Conservation (phyloP, 1,139 yeast genomes). For the Yamadazyma sp. region DNA sequence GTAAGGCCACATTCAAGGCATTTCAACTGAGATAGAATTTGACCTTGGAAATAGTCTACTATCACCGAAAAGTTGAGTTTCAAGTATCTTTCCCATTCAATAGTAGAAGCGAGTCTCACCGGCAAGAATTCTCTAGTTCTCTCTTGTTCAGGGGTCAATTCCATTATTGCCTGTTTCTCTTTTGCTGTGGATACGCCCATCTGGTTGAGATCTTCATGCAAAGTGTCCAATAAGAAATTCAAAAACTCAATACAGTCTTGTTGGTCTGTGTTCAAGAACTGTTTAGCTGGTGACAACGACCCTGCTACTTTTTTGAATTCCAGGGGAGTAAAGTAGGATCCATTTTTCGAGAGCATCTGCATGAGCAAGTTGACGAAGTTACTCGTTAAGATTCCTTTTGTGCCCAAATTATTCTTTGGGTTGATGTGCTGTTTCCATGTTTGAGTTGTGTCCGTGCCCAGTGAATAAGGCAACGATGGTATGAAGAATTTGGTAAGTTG, state of each 20-base stretch:
- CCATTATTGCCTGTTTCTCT: slow-evolving; percentile 42
- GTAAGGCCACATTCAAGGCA: slow-evolving; percentile 77
- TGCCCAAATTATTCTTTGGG: slow-evolving; percentile 71
- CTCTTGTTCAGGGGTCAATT: slow-evolving; percentile 75
- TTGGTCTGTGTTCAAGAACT: slow-evolving; percentile 75
- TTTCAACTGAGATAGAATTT: slow-evolving; percentile 74
- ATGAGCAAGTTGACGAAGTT: slow-evolving; percentile 68
- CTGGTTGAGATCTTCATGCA: slow-evolving; percentile 86
- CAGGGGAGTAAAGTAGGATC: slow-evolving; percentile 52
- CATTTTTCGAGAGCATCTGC: slow-evolving; percentile 54
- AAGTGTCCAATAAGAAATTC: slow-evolving; percentile 76
- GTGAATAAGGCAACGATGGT: slow-evolving; percentile 25
- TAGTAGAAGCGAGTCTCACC: slow-evolving; percentile 80
- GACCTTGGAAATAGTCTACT: slow-evolving; percentile 89
- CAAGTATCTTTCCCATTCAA: slow-evolving; percentile 92
- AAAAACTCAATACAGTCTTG: slow-evolving; percentile 94
- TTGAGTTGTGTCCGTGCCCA: slow-evolving; percentile 21
- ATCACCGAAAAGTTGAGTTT: slow-evolving; percentile 82
- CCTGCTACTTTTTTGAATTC: slow-evolving; percentile 68
- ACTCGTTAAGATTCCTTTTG: slow-evolving; percentile 78
- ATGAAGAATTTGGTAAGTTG: slow-evolving; percentile 44
- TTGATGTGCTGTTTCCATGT: slow-evolving; percentile 74
- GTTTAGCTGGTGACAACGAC: slow-evolving; percentile 57
- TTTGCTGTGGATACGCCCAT: slow-evolving; percentile 35
- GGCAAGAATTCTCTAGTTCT: slow-evolving; percentile 71